Evolutionary conservation across 2,329 filamentous ascomycete species (phyloP).

Genomic region (Pseudocercospora musae): DNA sequence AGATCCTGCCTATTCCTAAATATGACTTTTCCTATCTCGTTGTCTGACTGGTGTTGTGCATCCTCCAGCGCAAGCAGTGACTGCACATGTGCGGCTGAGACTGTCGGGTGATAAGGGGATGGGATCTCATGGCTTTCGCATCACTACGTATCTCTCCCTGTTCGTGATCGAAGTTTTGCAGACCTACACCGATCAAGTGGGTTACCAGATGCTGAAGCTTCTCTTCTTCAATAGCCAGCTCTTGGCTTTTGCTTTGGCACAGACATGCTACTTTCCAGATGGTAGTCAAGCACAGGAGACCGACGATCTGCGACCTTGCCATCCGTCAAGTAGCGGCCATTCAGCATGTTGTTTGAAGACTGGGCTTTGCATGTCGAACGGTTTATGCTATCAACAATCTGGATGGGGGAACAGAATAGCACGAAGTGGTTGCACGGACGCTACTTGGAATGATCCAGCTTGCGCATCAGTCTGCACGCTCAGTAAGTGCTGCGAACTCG

Average conservation of each 20-base stretch:
- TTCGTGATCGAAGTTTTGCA: not conserved
- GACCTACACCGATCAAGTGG: not conserved
- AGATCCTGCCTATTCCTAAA: not conserved
- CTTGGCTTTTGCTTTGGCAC: not conserved
- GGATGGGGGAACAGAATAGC: not conserved
- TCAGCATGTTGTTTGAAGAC: not conserved
- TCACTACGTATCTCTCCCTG: not conserved
- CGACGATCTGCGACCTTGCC: not conserved
- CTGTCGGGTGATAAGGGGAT: not conserved
- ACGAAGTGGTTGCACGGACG: not conserved
- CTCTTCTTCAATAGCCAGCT: not conserved
- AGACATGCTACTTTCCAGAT: not conserved
- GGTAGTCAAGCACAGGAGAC: not conserved
- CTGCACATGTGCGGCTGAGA: not conserved
- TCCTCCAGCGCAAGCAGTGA: not conserved
- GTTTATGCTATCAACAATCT: not conserved
- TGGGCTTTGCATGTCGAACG: not conserved
- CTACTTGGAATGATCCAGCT: not conserved
- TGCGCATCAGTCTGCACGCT: not conserved
- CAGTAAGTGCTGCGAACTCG: not conserved
- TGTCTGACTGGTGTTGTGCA: not conserved
- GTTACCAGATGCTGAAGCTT: not conserved
- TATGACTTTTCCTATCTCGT: not conserved
- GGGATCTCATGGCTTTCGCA: not conserved
- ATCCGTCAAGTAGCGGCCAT: not conserved